Percentiles rank a stretch among this genome's conserved stretches.
Conservation (phyloP, 2,329 filamentous ascomycete species). For the Corniculantispora saksenae region DNA sequence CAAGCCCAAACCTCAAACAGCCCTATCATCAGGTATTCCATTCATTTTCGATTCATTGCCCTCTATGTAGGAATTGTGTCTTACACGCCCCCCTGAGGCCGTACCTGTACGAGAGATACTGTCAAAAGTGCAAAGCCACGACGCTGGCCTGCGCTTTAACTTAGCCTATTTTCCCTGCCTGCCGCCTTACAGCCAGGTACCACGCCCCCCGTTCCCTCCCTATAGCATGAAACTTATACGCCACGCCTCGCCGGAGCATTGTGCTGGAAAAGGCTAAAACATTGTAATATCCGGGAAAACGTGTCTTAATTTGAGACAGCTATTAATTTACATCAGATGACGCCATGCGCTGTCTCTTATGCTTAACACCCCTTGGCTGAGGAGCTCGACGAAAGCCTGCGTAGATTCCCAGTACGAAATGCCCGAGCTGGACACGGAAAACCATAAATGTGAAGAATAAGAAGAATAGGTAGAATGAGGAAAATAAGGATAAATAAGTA, state of each 20-base stretch:
- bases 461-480: too few relatives aligned
- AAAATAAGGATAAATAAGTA: too few relatives aligned
- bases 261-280: background rate
- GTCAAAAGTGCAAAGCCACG: background rate
- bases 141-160: too few relatives aligned
- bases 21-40: background rate
- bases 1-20: background rate
- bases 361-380: too few relatives aligned
- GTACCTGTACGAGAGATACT: background rate
- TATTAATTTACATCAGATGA: background rate
- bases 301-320: background rate
- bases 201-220: background rate
- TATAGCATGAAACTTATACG: conserved; percentile 5
- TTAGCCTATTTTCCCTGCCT: background rate
- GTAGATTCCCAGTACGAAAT: too few relatives aligned
- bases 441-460: too few relatives aligned
- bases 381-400: too few relatives aligned
- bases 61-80: background rate
- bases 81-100: background rate
- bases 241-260: background rate
- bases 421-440: too few relatives aligned
- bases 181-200: conserved; percentile 5
- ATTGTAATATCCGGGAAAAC: background rate
- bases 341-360: background rate
- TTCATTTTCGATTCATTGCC: background rate